Base-by-base conservation (phyloP, 495 filamentous ascomycete genomes). In the Hypomontagnella monticulosa region DNA sequence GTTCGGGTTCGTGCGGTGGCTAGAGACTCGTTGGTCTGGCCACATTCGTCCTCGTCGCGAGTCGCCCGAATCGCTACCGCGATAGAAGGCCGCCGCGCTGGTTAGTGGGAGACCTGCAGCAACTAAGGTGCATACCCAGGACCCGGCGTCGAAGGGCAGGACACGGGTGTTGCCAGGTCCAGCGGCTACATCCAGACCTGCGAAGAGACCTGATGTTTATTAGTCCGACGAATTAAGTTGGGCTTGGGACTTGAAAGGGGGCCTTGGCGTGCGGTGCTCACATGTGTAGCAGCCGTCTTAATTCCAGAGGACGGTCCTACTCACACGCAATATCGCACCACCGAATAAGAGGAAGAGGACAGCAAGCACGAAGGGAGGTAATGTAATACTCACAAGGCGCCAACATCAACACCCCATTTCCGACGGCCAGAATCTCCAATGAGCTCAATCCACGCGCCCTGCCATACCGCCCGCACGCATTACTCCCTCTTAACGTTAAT, bases 11-110 rank as follows among this genome's bases (percentile, higher is more conserved):
- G 23, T 27, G 3, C 23, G 23, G 23, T 27, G 23, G 23, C 23
- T 27, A 3, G 23, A 6, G 23, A 2, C 23, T 2, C 6, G 23
- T 27, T 27, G 23, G 23, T 27, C 23, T 6, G 23, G 23, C 23
- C 23, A 27, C 23, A 27, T 27, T 2, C 23, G 42, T 14, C 42
- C 20, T 14, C 50, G 14, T 34, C 63, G 51, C 44, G 63, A 66
- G 23, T 32, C 27, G 9, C 18, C 57, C 19, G 58, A 58, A 34
- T 67, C 64, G 32, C 53, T 63, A 14, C 64, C 64, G 15, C 58
- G 65, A 49, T 68, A 68, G 59, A 54, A 54, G 7, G 65, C 65
- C 4, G 59, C 65, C 6, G 63, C 38, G 59, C 65, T 68, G 48
- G 63, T 68, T 0, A 68, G 53, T 5, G 65, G 65, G 4, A 68